phyloP scores from a whole-genome alignment of 2,329 filamentous ascomycete species.

The Neonectria punicea region DNA sequence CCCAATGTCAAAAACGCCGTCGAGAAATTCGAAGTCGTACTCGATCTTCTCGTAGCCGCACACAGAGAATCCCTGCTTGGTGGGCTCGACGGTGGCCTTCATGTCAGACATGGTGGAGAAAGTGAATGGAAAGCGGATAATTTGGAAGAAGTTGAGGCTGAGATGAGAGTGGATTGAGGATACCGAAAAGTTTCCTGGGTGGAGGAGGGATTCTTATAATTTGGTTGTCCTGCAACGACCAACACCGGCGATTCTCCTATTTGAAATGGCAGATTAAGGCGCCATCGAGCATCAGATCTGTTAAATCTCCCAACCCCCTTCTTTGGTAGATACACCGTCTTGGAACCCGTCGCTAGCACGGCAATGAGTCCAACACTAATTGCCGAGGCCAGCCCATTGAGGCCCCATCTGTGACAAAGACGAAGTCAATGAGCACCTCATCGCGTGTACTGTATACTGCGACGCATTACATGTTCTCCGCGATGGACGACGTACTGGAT shows the following conservation, averaged over 20 bases:
- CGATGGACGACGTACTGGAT: neutral
- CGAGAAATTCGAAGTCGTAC: slow-evolving; percentile 79
- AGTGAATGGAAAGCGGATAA: no score
- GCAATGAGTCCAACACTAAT: neutral
- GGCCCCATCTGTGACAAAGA: neutral
- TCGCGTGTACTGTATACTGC: neutral
- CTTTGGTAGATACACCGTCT: neutral
- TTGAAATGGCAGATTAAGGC: neutral
- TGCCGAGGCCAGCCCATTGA: neutral
- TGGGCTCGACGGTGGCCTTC: slow-evolving; percentile 72
- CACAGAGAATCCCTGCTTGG: slow-evolving; percentile 73
- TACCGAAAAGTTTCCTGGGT: neutral
- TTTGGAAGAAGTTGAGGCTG: neutral
- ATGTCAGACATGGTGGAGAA: slow-evolving; percentile 72
- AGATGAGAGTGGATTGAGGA: neutral
- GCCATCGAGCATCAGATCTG: neutral
- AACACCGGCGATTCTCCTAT: neutral
- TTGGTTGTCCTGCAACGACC: neutral
- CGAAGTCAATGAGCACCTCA: neutral
- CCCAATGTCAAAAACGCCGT: slow-evolving; percentile 70
- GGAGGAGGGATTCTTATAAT: neutral
- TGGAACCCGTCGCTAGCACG: neutral
- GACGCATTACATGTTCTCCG: neutral
- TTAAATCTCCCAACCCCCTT: neutral
- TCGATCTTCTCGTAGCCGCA: slow-evolving; percentile 81